A percentile compares a stretch with the other conserved stretches of the same genome.
Evolutionary conservation across 2,329 filamentous ascomycete genomes (phyloP).

Genomic region (Tolypocladium tropicale): DNA sequence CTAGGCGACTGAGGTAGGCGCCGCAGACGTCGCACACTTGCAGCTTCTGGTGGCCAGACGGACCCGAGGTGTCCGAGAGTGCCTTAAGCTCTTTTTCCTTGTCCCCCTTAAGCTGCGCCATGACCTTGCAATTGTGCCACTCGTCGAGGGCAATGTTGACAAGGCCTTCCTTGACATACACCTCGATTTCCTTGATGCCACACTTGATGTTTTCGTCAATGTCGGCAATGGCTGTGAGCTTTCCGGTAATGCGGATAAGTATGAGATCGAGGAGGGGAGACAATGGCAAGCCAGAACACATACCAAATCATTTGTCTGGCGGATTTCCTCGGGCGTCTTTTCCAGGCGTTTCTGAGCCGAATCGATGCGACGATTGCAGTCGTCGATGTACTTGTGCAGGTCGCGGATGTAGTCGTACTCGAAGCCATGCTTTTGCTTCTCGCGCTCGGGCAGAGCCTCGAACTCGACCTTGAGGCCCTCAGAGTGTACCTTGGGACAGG

Average conservation of each 20-base stretch:
- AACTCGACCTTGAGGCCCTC: constrained; percentile 87
- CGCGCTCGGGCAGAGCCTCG: constrained; percentile 58
- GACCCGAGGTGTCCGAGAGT: constrained; percentile 83
- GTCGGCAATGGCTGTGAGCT: constrained; percentile 76
- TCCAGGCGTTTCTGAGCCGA: constrained; percentile 80
- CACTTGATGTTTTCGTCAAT: constrained; percentile 67
- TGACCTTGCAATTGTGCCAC: constrained; percentile 73
- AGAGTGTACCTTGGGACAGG: constrained; percentile 79
- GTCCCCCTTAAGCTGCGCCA: constrained; percentile 71
- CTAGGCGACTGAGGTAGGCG: constrained; percentile 81
- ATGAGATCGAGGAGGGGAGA: not conserved
- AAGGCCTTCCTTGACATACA: constrained; percentile 24
- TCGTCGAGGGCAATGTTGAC: constrained; percentile 79
- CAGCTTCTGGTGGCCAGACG: constrained; percentile 91
- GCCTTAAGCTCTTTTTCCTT: constrained; percentile 82
- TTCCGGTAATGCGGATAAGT: not conserved
- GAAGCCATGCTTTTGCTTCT: constrained; percentile 74
- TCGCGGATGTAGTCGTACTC: constrained; percentile 96
- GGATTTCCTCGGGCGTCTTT: constrained; percentile 96
- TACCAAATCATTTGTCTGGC: constrained; percentile 81
- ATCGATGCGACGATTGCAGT: constrained; percentile 92
- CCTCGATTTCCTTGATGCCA: constrained; percentile 65
- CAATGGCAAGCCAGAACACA: constrained; percentile 1
- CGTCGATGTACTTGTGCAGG: constrained; percentile 92
- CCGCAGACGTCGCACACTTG: constrained; percentile 98